phyloP scores from a whole-genome alignment of 441 rosid genomes.

The Francoa sonchifolia region DNA sequence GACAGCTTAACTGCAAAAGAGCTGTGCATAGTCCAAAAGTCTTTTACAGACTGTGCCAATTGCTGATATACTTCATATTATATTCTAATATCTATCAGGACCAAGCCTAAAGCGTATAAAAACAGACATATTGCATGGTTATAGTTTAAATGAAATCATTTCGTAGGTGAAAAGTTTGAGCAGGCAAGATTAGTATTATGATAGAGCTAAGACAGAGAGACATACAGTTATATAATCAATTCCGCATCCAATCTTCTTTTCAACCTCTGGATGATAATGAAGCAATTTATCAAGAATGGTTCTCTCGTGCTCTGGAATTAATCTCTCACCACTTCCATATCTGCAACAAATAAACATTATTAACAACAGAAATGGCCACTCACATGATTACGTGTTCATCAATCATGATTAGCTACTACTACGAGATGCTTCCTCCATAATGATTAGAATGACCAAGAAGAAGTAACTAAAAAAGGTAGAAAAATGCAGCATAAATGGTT shows the following conservation, averaged over 20 bases:
- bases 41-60: too few relatives aligned
- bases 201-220: slow-evolving; percentile 1
- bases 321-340: slow-evolving; percentile 55
- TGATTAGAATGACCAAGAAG: background rate
- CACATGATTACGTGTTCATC: background rate
- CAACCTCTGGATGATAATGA: slow-evolving; percentile 72
- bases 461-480: too few relatives aligned
- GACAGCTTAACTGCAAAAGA: too few relatives aligned
- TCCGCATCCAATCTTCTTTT: slow-evolving; percentile 76
- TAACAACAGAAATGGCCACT: background rate
- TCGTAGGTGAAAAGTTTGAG: too few relatives aligned
- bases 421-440: background rate
- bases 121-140: too few relatives aligned
- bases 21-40: too few relatives aligned
- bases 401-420: background rate
- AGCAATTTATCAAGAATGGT: slow-evolving; percentile 60
- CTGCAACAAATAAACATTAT: slow-evolving; percentile 23
- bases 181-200: background rate
- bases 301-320: slow-evolving; percentile 59
- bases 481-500: too few relatives aligned
- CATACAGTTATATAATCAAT: slow-evolving; percentile 71
- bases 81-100: too few relatives aligned
- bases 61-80: too few relatives aligned
- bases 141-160: too few relatives aligned
- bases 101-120: too few relatives aligned